Percentiles rank a stretch among this genome's conserved stretches.
Evolutionary conservation across 805 yeast genomes (phyloP).

Genomic region (Saccharomyces eubayanus): DNA sequence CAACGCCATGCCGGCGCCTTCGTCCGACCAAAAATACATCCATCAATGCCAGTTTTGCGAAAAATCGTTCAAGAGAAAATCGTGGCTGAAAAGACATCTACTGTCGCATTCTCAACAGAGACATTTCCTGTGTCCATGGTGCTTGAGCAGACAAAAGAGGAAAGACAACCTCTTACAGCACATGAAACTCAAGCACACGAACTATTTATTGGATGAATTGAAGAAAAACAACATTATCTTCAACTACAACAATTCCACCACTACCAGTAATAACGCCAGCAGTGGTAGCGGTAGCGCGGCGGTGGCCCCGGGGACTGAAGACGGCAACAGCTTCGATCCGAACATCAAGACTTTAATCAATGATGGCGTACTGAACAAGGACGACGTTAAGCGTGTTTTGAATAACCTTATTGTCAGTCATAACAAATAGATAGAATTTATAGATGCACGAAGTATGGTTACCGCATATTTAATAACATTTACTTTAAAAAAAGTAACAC

Average conservation of each 20-base stretch:
- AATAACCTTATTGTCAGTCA: conserved; percentile 17
- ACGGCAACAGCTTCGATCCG: neutral
- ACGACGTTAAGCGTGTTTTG: conserved; percentile 24
- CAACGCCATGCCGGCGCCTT: neutral
- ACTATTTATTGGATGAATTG: conserved; percentile 19
- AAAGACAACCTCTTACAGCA: conserved; percentile 29
- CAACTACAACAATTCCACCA: neutral
- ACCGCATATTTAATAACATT: neutral
- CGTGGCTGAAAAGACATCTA: conserved; percentile 29
- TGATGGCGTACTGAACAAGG: conserved; percentile 24
- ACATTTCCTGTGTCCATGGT: conserved; percentile 26
- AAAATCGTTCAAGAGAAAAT: conserved; percentile 25
- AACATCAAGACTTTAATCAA: conserved; percentile 18
- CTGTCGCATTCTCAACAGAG: conserved; percentile 24
- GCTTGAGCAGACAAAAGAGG: conserved; percentile 27
- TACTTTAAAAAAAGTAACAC: no score
- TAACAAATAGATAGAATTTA: neutral
- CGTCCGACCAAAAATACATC: conserved; percentile 1
- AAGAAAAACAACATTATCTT: neutral
- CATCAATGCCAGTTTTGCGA: conserved; percentile 28
- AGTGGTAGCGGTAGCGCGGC: neutral
- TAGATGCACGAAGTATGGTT: neutral
- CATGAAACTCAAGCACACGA: conserved; percentile 26
- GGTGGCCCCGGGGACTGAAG: conserved; percentile 3
- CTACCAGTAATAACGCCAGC: neutral